These are phyloP conservation scores for Auricularia sp. DNA, from an alignment of 768 basidiomycete species.

Conservation along the genomic window DNA sequence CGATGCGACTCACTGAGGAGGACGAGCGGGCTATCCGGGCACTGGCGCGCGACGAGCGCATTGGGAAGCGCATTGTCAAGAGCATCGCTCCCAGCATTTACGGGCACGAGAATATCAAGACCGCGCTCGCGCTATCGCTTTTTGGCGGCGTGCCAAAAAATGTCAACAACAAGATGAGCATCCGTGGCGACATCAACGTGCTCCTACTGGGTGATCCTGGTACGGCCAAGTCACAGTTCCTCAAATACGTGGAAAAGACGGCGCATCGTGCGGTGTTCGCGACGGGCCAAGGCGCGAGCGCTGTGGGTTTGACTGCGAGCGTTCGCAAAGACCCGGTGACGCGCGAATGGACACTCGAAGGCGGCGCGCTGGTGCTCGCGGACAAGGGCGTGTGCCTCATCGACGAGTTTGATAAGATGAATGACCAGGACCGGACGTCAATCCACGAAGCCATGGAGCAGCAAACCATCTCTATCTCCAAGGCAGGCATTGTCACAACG, in stretches of 20 bases:
- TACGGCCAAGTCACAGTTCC: conserved; percentile 97
- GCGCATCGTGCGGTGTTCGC: conserved; percentile 96
- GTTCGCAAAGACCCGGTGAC: conserved; percentile 98
- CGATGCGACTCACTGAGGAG: conserved; percentile 92
- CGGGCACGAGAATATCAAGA: conserved; percentile 98
- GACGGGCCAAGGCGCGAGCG: conserved; percentile 95
- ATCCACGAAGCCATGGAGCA: conserved; percentile 99
- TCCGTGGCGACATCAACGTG: conserved; percentile 96
- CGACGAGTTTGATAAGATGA: conserved; percentile 99
- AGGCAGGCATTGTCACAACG: conserved; percentile 97
- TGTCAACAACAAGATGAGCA: conserved; percentile 90
- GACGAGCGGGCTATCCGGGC: conserved; percentile 87
- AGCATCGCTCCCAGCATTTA: conserved; percentile 99
- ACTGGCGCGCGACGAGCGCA: conserved; percentile 84
- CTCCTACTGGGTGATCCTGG: conserved; percentile 95
- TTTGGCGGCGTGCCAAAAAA: conserved; percentile 94
- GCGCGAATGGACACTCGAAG: conserved; percentile 96
- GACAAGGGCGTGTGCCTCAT: conserved; percentile 97
- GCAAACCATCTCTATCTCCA: conserved; percentile 97
- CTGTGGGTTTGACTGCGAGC: conserved; percentile 96
- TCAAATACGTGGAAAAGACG: conserved; percentile 98
- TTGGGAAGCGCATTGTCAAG: conserved; percentile 95
- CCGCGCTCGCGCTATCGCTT: conserved; percentile 87
- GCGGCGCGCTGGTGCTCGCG: conserved; percentile 94
- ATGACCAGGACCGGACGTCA: conserved; percentile 92